A percentile compares a stretch with the other conserved stretches of the same genome.
These are phyloP conservation scores for Penicillium soppii DNA, from an alignment of 495 filamentous ascomycete species.

Conservation along the genomic window DNA sequence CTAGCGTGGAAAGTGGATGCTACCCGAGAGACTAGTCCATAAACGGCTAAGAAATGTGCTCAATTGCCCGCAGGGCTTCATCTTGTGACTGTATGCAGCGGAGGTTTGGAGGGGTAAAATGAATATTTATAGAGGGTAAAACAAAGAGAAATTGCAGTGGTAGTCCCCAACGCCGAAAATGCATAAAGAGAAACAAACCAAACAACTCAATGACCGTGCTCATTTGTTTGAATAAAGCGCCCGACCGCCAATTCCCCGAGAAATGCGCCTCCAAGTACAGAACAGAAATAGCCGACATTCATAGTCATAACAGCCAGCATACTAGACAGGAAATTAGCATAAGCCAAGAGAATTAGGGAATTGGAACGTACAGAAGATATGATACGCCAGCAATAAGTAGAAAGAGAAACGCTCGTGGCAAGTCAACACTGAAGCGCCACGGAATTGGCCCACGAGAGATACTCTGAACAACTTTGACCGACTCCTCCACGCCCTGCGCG, in stretches of 20 bases:
- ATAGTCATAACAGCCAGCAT: slow-evolving; percentile 99
- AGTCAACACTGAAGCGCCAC: slow-evolving; percentile 78
- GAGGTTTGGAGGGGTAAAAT: background rate
- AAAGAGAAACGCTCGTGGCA: slow-evolving; percentile 67
- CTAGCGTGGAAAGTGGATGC: background rate
- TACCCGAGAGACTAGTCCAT: slow-evolving; percentile 13
- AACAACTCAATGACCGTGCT: slow-evolving; percentile 24
- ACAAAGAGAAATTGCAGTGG: background rate
- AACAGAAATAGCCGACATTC: slow-evolving; percentile 95
- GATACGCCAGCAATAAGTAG: slow-evolving; percentile 70
- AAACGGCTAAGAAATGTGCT: slow-evolving; percentile 30
- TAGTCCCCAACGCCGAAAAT: slow-evolving; percentile 1
- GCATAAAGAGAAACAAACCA: background rate
- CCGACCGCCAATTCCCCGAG: slow-evolving; percentile 80
- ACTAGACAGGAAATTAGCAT: slow-evolving; percentile 42
- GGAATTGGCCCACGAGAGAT: slow-evolving; percentile 48
- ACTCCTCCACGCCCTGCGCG: slow-evolving; percentile 71
- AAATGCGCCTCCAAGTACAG: slow-evolving; percentile 79
- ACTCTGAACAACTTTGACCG: slow-evolving; percentile 64
- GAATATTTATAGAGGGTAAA: background rate
- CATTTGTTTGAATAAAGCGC: slow-evolving; percentile 51
- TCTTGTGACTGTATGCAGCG: background rate
- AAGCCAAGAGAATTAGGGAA: background rate
- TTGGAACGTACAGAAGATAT: slow-evolving; percentile 76
- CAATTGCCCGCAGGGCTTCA: slow-evolving; percentile 26